Evolutionary conservation across 768 basidiomycete genomes (phyloP).

Genomic region (Amanita phalloides): DNA sequence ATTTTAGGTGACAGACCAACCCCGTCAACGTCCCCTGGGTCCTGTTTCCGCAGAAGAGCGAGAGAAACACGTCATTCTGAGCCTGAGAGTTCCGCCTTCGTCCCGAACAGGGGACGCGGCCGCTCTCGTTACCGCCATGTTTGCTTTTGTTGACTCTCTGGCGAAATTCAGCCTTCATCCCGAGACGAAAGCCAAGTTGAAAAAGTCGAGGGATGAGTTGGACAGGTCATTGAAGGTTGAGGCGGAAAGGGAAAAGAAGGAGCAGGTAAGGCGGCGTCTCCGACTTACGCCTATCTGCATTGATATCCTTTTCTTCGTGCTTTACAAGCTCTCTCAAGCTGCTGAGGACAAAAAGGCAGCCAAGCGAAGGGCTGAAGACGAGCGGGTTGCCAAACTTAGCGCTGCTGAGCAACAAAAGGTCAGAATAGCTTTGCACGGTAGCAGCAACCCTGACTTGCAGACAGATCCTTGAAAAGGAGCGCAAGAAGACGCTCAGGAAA

Average conservation of each 20-base stretch:
- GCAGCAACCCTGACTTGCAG: background rate
- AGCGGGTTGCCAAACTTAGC: conserved; percentile 60
- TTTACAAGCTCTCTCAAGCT: conserved; percentile 25
- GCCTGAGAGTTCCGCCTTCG: conserved; percentile 42
- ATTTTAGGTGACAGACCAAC: conserved; percentile 72
- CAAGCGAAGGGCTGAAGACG: conserved; percentile 66
- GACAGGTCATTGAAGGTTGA: conserved; percentile 63
- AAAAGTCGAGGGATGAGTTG: conserved; percentile 61
- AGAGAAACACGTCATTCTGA: conserved; percentile 69
- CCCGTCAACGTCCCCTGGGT: conserved; percentile 51
- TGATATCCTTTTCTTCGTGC: background rate
- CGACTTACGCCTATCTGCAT: background rate
- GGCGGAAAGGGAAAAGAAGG: conserved; percentile 51
- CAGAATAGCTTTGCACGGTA: conserved; percentile 4
- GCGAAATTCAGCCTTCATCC: conserved; percentile 54
- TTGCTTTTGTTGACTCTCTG: conserved; percentile 67
- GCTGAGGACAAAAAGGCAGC: conserved; percentile 62
- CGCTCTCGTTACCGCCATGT: conserved; percentile 54
- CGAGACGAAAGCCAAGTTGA: conserved; percentile 74
- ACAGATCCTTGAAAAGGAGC: conserved; percentile 65
- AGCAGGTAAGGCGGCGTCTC: conserved; percentile 37
- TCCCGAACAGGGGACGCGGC: conserved; percentile 37
- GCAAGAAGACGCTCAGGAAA: conserved; percentile 61
- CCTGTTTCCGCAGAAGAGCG: conserved; percentile 39
- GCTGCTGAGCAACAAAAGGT: conserved; percentile 81